Percentiles rank a stretch among this genome's conserved stretches.
These are phyloP conservation scores for Kitagawia praeruptora DNA, from an alignment of 129 eudicot species.

Conservation along the genomic window DNA sequence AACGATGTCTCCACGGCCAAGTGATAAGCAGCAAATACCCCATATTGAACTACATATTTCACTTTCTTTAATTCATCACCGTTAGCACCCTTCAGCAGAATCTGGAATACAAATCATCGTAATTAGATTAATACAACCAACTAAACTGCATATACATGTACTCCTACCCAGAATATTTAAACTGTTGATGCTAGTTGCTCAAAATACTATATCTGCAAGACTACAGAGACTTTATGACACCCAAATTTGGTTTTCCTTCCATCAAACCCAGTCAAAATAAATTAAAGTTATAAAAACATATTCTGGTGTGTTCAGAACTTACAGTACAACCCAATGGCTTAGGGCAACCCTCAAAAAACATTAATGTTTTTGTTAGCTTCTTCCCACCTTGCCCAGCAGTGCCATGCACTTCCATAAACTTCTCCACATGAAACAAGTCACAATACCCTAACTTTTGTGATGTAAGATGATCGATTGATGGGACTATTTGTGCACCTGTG, in stretches of 20 bases:
- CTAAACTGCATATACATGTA: not conserved
- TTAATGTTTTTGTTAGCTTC: constrained; percentile 43
- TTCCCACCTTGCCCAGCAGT: constrained; percentile 52
- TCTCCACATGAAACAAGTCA: constrained; percentile 45
- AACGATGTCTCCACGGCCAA: constrained; percentile 61
- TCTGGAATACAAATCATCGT: constrained; percentile 21
- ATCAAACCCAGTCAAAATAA: not conserved
- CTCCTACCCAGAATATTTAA: not conserved
- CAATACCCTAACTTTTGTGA: constrained; percentile 43
- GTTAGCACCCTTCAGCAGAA: constrained; percentile 49
- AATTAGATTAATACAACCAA: not conserved
- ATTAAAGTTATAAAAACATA: not conserved
- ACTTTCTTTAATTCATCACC: constrained; percentile 58
- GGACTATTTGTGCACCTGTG: constrained; percentile 56
- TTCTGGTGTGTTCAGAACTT: constrained; percentile 16
- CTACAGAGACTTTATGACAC: not conserved
- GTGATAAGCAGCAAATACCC: constrained; percentile 63
- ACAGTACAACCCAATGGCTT: constrained; percentile 58
- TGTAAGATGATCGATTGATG: constrained; percentile 45
- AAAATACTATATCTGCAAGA: not conserved
- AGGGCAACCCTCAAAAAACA: constrained; percentile 63
- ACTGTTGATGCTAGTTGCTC: not conserved
- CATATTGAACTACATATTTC: constrained; percentile 48
- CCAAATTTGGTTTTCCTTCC: not conserved
- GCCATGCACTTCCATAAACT: constrained; percentile 48